Conservation (phyloP, 1,284 basidiomycete species). For the Boletus albobrunnescens region DNA sequence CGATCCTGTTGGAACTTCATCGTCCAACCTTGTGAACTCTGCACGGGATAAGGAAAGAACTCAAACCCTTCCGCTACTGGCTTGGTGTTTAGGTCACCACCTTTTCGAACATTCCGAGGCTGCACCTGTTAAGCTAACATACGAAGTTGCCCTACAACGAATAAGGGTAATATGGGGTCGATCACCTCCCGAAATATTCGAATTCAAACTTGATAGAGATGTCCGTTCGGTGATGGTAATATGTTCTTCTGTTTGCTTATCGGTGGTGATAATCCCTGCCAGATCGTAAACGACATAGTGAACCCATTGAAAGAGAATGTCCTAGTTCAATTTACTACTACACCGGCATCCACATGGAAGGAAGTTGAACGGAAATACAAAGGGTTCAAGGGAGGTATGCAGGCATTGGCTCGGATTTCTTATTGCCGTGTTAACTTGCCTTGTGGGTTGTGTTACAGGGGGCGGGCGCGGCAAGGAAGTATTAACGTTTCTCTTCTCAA, state of each 20-base stretch:
- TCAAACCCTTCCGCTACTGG: slow-evolving; percentile 19
- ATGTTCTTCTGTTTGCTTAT: neutral
- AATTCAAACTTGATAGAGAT: slow-evolving; percentile 21
- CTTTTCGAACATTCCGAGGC: slow-evolving; percentile 13
- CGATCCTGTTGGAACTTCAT: slow-evolving; percentile 30
- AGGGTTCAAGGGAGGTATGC: slow-evolving; percentile 27
- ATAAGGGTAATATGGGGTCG: slow-evolving; percentile 12
- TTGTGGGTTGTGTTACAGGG: slow-evolving; percentile 16
- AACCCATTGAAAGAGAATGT: slow-evolving; percentile 15
- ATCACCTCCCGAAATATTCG: slow-evolving; percentile 11
- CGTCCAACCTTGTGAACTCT: slow-evolving; percentile 25
- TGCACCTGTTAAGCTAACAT: slow-evolving; percentile 16
- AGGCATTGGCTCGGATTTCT: neutral
- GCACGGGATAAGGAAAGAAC: slow-evolving; percentile 5
- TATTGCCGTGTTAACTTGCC: neutral
- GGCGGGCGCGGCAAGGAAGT: neutral
- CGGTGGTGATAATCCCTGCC: neutral
- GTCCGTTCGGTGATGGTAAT: slow-evolving; percentile 16
- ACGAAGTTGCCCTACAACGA: slow-evolving; percentile 7
- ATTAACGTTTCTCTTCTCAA: slow-evolving; percentile 27
- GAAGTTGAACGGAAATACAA: slow-evolving; percentile 11
- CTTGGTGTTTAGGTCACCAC: slow-evolving; percentile 28
- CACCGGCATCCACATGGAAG: slow-evolving; percentile 9
- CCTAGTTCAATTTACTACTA: slow-evolving; percentile 24
- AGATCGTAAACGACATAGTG: slow-evolving; percentile 25